Evolutionary conservation across 108 stramenopile species (phyloP), one percentile per base, ranked within the genome.

Genomic region (Aurantiochytrium sp.): DNA sequence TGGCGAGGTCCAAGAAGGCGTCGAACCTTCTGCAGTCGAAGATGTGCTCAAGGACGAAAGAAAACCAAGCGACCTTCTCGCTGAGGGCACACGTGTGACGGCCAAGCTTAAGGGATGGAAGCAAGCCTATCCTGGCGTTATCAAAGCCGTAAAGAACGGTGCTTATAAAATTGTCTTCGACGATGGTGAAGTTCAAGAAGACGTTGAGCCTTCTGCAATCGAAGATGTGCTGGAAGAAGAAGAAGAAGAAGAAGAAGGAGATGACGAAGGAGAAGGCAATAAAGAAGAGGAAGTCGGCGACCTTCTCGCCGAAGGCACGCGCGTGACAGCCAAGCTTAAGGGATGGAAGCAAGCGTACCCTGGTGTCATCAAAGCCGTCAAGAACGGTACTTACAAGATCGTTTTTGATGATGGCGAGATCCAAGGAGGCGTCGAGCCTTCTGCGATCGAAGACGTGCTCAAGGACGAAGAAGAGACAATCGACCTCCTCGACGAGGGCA

Each of bases 331-430:
- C 8, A 47, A 83, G 51, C 45, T 83, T 3, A 45, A 47, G 6
- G 76, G 76, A 1, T 83, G 76, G 76, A 83, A 83, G 4, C 76
- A 83, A 45, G 49, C 45, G 1, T 83, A 83, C 3, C 28, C 76
- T 12, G 76, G 76, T 4, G 25, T n/a, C n/a, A 53, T 83, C 51
- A 45, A 83, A 18, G 23, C 8, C 25, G 76, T 83, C 4, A 83
- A 47, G 25, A 28, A 83, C 28, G 76, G 76, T 6, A 4, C 12
- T 12, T 83, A 3, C 4, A 35, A 83, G 51, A 53, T 83, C 19
- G 76, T 83, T 2, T 83, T 83, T 23, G 76, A 83, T 45, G 76
- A 83, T 53, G 76, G 76, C 45, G 76, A 83, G 51, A 23, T 83
- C 6, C 76, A 83, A 23, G 76, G 2, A 6, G 76, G 14, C 51